These are phyloP conservation scores for Staphylotrichum tortipilum DNA, from an alignment of 495 filamentous ascomycete genomes.

Conservation along the genomic window DNA sequence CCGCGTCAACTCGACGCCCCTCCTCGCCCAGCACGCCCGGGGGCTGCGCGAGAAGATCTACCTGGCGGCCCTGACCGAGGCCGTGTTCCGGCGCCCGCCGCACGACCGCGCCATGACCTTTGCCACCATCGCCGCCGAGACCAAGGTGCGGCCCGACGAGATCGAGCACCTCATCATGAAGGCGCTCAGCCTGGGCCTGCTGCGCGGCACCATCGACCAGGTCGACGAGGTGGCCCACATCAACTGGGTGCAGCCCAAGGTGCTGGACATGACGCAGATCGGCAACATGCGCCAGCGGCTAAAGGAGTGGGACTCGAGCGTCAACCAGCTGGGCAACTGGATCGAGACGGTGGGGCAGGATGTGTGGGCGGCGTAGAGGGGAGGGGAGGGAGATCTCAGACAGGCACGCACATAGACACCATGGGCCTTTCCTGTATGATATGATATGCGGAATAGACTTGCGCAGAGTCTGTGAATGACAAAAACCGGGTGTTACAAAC, in stretches of 20 bases:
- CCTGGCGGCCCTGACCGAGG: slow-evolving; percentile 86
- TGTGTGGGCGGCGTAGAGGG: slow-evolving; percentile 68
- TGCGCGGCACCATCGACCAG: slow-evolving; percentile 92
- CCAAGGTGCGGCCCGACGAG: slow-evolving; percentile 79
- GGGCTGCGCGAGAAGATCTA: slow-evolving; percentile 98
- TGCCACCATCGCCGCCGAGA: slow-evolving; percentile 76
- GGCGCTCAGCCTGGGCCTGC: slow-evolving; percentile 82
- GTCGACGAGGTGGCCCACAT: slow-evolving; percentile 89
- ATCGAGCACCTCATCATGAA: slow-evolving; percentile 99
- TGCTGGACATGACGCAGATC: slow-evolving; percentile 91
- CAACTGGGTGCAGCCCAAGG: slow-evolving; percentile 98
- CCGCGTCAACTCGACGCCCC: slow-evolving; percentile 65
- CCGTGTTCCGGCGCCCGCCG: slow-evolving; percentile 90
- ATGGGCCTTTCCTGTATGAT: slow-evolving; percentile 5
- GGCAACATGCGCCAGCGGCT: slow-evolving; percentile 82
- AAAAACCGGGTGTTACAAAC: background rate
- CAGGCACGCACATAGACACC: background rate
- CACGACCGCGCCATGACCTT: slow-evolving; percentile 94
- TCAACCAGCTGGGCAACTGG: slow-evolving; percentile 91
- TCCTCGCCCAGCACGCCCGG: slow-evolving; percentile 67
- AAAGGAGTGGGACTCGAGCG: slow-evolving; percentile 89
- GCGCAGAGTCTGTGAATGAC: slow-evolving; percentile 1
- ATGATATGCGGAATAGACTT: background rate
- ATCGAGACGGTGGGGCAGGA: slow-evolving; percentile 84
- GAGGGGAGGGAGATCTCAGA: background rate